Conservation (phyloP, 805 yeast species). For the Priceomyces medius region DNA sequence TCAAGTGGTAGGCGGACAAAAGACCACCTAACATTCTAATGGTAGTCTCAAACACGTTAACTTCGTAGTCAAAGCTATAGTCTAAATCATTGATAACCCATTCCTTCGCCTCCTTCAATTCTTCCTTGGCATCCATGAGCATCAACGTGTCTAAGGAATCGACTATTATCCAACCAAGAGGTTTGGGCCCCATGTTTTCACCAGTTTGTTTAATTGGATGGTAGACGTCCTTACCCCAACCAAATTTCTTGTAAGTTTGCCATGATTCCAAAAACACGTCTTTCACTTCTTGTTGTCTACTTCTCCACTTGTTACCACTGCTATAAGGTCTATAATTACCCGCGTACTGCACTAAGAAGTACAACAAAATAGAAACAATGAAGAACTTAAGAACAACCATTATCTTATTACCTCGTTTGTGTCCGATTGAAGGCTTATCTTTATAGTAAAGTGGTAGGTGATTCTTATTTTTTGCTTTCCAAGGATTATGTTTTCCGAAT, state of each 20-base stretch:
- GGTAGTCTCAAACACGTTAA: conserved; percentile 90
- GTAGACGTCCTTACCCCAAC: conserved; percentile 83
- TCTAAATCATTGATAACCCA: conserved; percentile 74
- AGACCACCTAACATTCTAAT: conserved; percentile 92
- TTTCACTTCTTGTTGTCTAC: conserved; percentile 57
- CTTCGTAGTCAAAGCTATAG: conserved; percentile 70
- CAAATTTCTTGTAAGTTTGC: conserved; percentile 70
- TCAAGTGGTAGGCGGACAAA: conserved; percentile 74
- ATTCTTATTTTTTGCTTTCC: conserved; percentile 18
- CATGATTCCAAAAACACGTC: conserved; percentile 73
- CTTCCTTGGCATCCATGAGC: conserved; percentile 69
- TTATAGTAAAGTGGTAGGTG: conserved; percentile 35
- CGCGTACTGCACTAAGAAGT: conserved; percentile 33
- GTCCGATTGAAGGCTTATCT: conserved; percentile 26
- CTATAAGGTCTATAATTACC: neutral
- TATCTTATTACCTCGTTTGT: conserved; percentile 12
- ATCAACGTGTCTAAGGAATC: conserved; percentile 82
- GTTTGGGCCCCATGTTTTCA: conserved; percentile 73
- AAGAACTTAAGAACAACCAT: conserved; percentile 45
- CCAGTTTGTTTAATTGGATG: conserved; percentile 63
- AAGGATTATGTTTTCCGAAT: conserved; percentile 14
- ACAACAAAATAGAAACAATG: conserved; percentile 39
- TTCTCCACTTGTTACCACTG: conserved; percentile 38
- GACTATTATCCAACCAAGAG: conserved; percentile 91
- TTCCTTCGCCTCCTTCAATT: conserved; percentile 58